Evolutionary conservation across 2,329 filamentous ascomycete species (phyloP), one percentile per base, ranked within the genome.

Genomic region (Neurospora sp.): DNA sequence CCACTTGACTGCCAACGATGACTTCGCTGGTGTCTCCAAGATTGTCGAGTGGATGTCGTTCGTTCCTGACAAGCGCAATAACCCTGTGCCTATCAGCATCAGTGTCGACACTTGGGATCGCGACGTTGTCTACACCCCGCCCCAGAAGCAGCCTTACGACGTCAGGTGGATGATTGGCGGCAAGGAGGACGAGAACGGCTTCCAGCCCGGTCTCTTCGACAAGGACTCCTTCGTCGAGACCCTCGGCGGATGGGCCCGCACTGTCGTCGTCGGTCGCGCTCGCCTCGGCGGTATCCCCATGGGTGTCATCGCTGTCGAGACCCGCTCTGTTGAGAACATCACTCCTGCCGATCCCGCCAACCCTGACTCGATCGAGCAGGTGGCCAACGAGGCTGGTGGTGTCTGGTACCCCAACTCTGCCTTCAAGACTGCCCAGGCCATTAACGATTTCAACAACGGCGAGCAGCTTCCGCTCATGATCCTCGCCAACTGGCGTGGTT

Each of bases 361-460:
- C 83, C 94, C 96, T 12, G 96, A 98, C 83, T 99, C 96, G 4
- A 97, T 96, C 75, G 96, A 99, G 84, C 93, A 97, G 83, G 90
- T 98, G 76, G 89, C 87, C 75, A 95, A 93, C 75, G 96, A 99
- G 84, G 96, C 96, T 74, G 96, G 96, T 85, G 96, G 96, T 84
- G 96, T 99, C 37, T 99, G 96, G 96, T 99, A 98, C 84, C 96
- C 96, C 79, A 99, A 99, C 88, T 98, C 95, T 11, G 96, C 96
- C 33, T 99, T 95, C 90, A 99, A 99, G 91, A 99, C 96, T 72
- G 96, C 96, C 3, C 96, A 99, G 82, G 96, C 96, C 70, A 97
- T 99, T 84, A 93, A 91, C 77, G 96, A 99, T 85, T 99, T 99
- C 88, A 99, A 99, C 88, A 89, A 97, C 75, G 96, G 96, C 80